These are phyloP conservation scores for Globisporangium uncinulatum DNA, from an alignment of 352 stramenopile species.

Conservation along the genomic window DNA sequence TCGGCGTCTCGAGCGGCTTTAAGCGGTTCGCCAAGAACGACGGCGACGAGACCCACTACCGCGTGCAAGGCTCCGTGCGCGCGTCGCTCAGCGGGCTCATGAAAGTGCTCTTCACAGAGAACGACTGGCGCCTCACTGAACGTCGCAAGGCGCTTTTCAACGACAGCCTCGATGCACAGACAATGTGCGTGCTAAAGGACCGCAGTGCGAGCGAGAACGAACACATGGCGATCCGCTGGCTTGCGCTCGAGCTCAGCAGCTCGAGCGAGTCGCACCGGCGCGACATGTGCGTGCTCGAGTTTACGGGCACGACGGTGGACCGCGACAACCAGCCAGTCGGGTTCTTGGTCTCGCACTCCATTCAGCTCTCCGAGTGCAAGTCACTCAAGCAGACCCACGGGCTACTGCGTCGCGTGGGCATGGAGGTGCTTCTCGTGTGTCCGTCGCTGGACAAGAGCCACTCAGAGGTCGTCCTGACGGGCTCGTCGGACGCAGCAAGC, in stretches of 20 bases:
- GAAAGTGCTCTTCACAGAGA: constrained; percentile 53
- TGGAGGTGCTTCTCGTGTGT: constrained; percentile 46
- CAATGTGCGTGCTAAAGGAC: constrained; percentile 42
- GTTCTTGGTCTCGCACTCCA: constrained; percentile 54
- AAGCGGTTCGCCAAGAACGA: constrained; percentile 53
- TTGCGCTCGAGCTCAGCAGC: constrained; percentile 52
- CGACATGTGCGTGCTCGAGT: constrained; percentile 73
- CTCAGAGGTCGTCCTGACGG: constrained; percentile 52
- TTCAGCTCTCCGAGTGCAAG: constrained; percentile 50
- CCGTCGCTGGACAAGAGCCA: constrained; percentile 32
- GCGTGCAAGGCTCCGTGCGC: constrained; percentile 47
- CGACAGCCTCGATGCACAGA: constrained; percentile 59
- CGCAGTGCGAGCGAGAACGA: constrained; percentile 39
- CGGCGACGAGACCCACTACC: constrained; percentile 38
- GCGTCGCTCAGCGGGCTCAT: constrained; percentile 54
- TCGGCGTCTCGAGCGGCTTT: constrained; percentile 40
- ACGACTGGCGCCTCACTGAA: constrained; percentile 27
- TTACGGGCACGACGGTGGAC: constrained; percentile 57
- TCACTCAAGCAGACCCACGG: constrained; percentile 64
- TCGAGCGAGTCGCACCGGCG: constrained; percentile 39
- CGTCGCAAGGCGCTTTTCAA: constrained; percentile 51
- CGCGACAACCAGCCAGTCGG: constrained; percentile 42
- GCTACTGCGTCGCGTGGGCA: constrained; percentile 38
- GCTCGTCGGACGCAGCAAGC: constrained; percentile 30
- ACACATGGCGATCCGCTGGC: constrained; percentile 68